Percentiles rank a stretch among this genome's conserved stretches.
Conservation (phyloP, 2,329 filamentous ascomycete species). For the Paramyrothecium roridum region DNA sequence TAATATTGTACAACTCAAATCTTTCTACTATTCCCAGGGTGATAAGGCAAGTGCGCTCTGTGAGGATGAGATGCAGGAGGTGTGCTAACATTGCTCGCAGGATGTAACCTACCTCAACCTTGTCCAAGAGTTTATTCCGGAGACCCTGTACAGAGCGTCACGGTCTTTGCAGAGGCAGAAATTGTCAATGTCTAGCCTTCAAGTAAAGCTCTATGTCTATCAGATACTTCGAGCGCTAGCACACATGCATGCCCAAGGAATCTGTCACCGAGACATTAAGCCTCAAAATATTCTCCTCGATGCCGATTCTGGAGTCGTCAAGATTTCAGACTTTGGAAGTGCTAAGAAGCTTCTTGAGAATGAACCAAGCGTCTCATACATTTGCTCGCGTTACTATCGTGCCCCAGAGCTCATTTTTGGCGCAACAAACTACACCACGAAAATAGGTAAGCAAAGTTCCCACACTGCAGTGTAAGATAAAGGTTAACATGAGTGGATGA, state of each 20-base stretch:
- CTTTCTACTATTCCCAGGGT: slow-evolving; percentile 99
- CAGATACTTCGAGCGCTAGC: slow-evolving; percentile 97
- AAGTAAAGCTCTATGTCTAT: slow-evolving; percentile 99
- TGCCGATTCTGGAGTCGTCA: slow-evolving; percentile 84
- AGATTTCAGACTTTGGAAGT: slow-evolving; percentile 98
- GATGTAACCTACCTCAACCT: slow-evolving; percentile 99
- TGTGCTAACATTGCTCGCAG: slow-evolving; percentile 54
- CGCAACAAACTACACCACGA: slow-evolving; percentile 98
- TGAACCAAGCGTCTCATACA: slow-evolving; percentile 98
- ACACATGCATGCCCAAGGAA: slow-evolving; percentile 98
- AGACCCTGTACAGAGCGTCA: slow-evolving; percentile 96
- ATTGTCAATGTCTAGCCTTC: slow-evolving; percentile 97
- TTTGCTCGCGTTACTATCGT: slow-evolving; percentile 98
- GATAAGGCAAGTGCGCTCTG: slow-evolving; percentile 71
- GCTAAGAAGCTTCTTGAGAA: slow-evolving; percentile 98
- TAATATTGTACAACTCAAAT: slow-evolving; percentile 98
- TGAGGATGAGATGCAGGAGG: not conserved
- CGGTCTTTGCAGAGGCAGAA: slow-evolving; percentile 99
- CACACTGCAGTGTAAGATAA: not conserved
- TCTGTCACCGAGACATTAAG: slow-evolving; percentile 99
- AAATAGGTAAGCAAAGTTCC: slow-evolving; percentile 74
- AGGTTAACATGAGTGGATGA: slow-evolving; percentile 50
- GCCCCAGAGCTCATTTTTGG: slow-evolving; percentile 98
- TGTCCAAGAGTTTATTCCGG: slow-evolving; percentile 95
- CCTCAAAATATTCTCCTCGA: slow-evolving; percentile 96